phyloP scores from a whole-genome alignment of 1,284 basidiomycete genomes.

The Cutaneotrichosporon cutaneum region DNA sequence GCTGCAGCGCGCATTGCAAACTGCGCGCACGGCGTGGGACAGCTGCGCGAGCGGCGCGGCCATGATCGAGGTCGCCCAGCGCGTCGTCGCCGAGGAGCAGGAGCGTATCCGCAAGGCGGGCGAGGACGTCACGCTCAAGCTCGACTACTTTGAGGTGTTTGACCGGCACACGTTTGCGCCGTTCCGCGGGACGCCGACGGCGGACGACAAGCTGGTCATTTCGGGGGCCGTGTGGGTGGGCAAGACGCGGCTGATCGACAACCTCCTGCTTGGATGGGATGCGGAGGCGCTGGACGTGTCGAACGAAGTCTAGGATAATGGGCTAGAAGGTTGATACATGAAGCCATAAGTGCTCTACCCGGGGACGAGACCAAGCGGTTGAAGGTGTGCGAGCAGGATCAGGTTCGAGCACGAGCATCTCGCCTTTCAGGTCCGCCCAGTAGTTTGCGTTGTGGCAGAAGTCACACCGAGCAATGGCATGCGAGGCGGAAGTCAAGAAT shows the following conservation, averaged over 20 bases:
- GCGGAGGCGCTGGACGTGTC: constrained; percentile 23
- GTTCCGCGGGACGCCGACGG: constrained; percentile 37
- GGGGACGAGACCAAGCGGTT: too few species aligned
- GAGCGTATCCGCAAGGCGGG: constrained; percentile 52
- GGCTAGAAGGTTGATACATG: background rate
- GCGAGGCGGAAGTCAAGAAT: too few species aligned
- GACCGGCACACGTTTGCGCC: constrained; percentile 67
- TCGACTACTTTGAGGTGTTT: constrained; percentile 90
- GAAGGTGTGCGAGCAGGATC: too few species aligned
- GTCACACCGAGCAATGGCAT: too few species aligned
- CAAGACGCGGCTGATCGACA: constrained; percentile 88
- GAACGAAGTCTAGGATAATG: constrained; percentile 4
- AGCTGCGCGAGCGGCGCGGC: constrained; percentile 59
- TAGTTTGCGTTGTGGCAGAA: too few species aligned
- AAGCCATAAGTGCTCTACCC: too few species aligned
- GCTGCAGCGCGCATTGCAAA: constrained; percentile 67
- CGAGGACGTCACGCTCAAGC: constrained; percentile 61
- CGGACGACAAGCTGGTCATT: constrained; percentile 63
- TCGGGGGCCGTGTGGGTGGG: constrained; percentile 89
- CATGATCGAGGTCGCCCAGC: constrained; percentile 55
- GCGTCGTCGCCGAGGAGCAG: constrained; percentile 35
- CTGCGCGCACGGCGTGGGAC: constrained; percentile 61
- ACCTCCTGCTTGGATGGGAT: constrained; percentile 71
- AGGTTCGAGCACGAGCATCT: too few species aligned
- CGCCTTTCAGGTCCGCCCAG: too few species aligned